Base-by-base conservation (phyloP, 306 rosid species). In the Alnus glutinosa region DNA sequence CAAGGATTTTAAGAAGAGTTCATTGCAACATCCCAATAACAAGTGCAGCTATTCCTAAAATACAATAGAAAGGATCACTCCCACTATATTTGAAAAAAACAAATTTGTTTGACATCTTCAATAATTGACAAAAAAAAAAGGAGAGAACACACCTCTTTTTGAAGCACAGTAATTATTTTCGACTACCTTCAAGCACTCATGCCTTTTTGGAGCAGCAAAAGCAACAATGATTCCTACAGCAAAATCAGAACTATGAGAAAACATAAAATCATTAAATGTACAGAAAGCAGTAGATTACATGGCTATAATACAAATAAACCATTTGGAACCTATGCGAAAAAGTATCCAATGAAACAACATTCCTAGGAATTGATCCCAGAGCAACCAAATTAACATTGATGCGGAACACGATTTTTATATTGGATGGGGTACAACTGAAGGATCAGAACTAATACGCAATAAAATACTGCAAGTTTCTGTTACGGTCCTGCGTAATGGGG, bases 111-210 rank as follows among this genome's bases (percentile, higher is more conserved):
- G 19, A 36, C 42, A 10, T 64, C n/a, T 64, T 64, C 70, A 64
- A 36, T 8, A 63, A 63, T 34, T 5, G 47, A 30, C 34, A 37
- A 59, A 32, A 28, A 32, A 8, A 37, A 23, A 23, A 0, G 28
- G 76, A 88, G 80, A 71, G 12, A 75, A 7, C 67, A 39, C 83
- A 95, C 99, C 98, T 82, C 99, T 82, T 86, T 86, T 93, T 52
- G 99, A 95, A 57, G 99, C 94, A 89, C 98, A 95, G 51, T 86
- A 95, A 74, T 86, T 90, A 87, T 95, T 95, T 85, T 95, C 97
- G 80, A 95, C 99, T 48, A 93, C 96, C 79, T 82, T 93, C 88
- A 95, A 86, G 92, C 97, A 93, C 49, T 92, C 90, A 68, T 93
- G 97, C 86, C 99, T 91, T 36, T 83, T 71, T 63, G 96, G 99